Conservation (phyloP, 2,329 filamentous ascomycete species). For the Botryotinia narcissicola region DNA sequence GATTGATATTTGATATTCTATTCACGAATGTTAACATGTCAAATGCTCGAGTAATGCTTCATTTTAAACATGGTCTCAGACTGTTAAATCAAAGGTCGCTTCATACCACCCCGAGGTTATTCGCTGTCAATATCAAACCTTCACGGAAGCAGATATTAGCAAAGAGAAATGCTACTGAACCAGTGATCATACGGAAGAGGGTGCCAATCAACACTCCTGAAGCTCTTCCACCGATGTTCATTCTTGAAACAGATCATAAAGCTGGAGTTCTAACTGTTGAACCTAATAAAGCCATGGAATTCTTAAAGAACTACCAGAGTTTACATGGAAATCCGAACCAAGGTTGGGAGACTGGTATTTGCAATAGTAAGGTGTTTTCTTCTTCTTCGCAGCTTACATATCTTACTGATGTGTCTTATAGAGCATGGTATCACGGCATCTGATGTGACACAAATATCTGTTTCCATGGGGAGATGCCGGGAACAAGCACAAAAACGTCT, state of each 20-base stretch:
- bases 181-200: conserved; percentile 3
- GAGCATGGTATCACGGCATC: conserved; percentile 30
- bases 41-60: background rate
- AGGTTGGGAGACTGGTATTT: conserved; percentile 30
- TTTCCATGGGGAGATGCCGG: conserved; percentile 29
- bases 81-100: background rate
- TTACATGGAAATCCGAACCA: background rate
- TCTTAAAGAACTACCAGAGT: conserved; percentile 29
- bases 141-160: conserved; percentile 9
- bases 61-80: background rate
- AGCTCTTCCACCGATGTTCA: conserved; percentile 28
- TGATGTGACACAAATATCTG: conserved; percentile 30
- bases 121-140: background rate
- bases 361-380: conserved; percentile 24
- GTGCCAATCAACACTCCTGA: conserved; percentile 2
- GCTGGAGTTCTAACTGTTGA: conserved; percentile 31
- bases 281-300: conserved; percentile 29
- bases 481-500: conserved; percentile 26
- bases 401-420: conserved; percentile 17
- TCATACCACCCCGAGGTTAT: background rate
- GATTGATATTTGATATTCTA: background rate
- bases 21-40: background rate
- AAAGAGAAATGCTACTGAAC: conserved; percentile 8
- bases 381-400: background rate
- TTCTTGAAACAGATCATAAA: conserved; percentile 30